phyloP scores from a whole-genome alignment of 1,139 yeast species.

The Martiniozyma asiatica region DNA sequence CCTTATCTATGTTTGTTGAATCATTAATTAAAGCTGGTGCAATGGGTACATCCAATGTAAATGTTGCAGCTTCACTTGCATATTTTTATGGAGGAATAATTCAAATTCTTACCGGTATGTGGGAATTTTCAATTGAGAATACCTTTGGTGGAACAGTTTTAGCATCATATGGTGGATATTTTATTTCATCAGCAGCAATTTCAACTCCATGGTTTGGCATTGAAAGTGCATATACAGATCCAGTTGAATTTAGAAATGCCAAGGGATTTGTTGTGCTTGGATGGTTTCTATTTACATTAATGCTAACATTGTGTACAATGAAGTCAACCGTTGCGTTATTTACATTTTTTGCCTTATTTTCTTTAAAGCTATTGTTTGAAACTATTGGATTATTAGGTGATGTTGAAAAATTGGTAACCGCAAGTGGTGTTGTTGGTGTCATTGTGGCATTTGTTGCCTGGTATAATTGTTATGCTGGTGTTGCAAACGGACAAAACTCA shows the following conservation, averaged over 20 bases:
- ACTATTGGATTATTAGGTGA: slow-evolving; percentile 42
- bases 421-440: slow-evolving; percentile 69
- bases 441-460: slow-evolving; percentile 64
- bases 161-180: slow-evolving; percentile 70
- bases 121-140: slow-evolving; percentile 59
- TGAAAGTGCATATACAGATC: slow-evolving; percentile 30
- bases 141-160: slow-evolving; percentile 81
- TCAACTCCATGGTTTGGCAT: slow-evolving; percentile 61
- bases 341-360: slow-evolving; percentile 45
- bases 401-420: slow-evolving; percentile 32
- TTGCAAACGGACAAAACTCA: slow-evolving; percentile 56
- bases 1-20: slow-evolving; percentile 66
- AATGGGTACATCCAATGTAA: slow-evolving; percentile 35
- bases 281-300: slow-evolving; percentile 65
- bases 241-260: slow-evolving; percentile 33
- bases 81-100: slow-evolving; percentile 70
- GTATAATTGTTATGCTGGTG: slow-evolving; percentile 80
- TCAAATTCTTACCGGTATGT: slow-evolving; percentile 58
- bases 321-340: slow-evolving; percentile 70
- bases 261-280: slow-evolving; percentile 60
- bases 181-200: slow-evolving; percentile 64
- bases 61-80: slow-evolving; percentile 56
- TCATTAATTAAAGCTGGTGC: slow-evolving; percentile 49
- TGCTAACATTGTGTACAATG: slow-evolving; percentile 49
- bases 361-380: slow-evolving; percentile 54